These are phyloP conservation scores for Gliomastix tumulicola DNA, from an alignment of 2,329 filamentous ascomycete genomes.

Conservation along the genomic window DNA sequence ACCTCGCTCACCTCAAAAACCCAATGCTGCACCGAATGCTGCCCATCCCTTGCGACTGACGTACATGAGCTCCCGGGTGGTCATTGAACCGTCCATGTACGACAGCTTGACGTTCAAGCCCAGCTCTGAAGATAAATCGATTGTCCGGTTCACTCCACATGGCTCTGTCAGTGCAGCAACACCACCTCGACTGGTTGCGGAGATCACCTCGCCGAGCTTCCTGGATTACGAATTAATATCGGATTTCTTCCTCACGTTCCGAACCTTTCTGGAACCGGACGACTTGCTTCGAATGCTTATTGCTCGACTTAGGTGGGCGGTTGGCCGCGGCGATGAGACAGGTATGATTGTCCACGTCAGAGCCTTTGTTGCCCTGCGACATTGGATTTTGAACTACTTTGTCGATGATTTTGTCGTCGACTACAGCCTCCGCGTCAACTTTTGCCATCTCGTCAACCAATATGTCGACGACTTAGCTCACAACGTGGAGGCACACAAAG, in stretches of 20 bases:
- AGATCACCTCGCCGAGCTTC: slow-evolving; percentile 93
- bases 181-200: slow-evolving; percentile 82
- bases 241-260: slow-evolving; percentile 95
- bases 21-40: slow-evolving; percentile 26
- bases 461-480: slow-evolving; percentile 49
- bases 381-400: slow-evolving; percentile 99
- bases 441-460: slow-evolving; percentile 75
- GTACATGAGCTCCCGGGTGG: slow-evolving; percentile 39
- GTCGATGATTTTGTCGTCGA: slow-evolving; percentile 85
- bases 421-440: slow-evolving; percentile 64
- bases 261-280: slow-evolving; percentile 71
- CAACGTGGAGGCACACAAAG: slow-evolving; percentile 36
- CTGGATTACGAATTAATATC: slow-evolving; percentile 95
- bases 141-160: slow-evolving; percentile 75
- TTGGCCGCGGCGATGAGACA: slow-evolving; percentile 70
- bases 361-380: slow-evolving; percentile 88
- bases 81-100: slow-evolving; percentile 71
- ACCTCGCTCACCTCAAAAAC: slow-evolving; percentile 11
- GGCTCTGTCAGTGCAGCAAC: slow-evolving; percentile 83
- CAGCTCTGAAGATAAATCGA: slow-evolving; percentile 65
- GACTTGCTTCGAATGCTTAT: slow-evolving; percentile 80
- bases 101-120: slow-evolving; percentile 75
- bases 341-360: slow-evolving; percentile 93
- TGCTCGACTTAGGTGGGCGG: slow-evolving; percentile 79
- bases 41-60: slow-evolving; percentile 34